Evolutionary conservation across 345 rosid genomes (phyloP), one percentile per base, ranked within the genome.

Genomic region (Salix koriyanagi): DNA sequence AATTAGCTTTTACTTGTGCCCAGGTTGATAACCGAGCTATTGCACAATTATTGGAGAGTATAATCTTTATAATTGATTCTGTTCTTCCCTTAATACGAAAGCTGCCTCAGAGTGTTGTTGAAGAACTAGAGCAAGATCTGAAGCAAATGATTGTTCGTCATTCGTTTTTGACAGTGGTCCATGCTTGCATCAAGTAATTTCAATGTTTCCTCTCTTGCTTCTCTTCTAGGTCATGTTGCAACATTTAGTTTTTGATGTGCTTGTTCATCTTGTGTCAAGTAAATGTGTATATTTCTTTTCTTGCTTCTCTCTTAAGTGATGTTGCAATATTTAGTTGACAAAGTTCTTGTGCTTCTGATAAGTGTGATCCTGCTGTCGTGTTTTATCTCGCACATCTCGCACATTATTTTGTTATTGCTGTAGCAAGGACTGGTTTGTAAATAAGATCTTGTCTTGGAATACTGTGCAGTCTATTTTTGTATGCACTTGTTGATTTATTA

Each of bases 81-180:
- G 97, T 91, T 73, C 86, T 96, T 71, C 96, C 98, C 56, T 84
- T 92, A 82, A 90, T 92, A 75, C 89, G 90, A 76, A 96, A 93
- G 90, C 84, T 93, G 79, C 94, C 99, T 67, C 84, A 66, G 46
- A 87, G 77, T 87, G 87, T 96, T 72, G 80, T 82, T 60, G 99
- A 96, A 82, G 99, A 96, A 87, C 90, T 96, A 72, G 92, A 91
- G 80, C 99, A 94, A 87, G 99, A 96, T 83, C 85, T 96, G 90
- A 96, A 90, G 89, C 86, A 93, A 73, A 96, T 92, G 98, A 92
- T 96, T 70, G 91, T 91, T 79, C 97, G 95, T 6, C 97, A 94
- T 88, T 90, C 99, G 25, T 96, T 96, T 87, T 84, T 96, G 85
- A 90, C 97, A 32, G 99, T 96, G 79, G 99, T 94, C 79, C 99